These are phyloP conservation scores for Lactuca sativa DNA, from an alignment of 129 eudicot species.

Conservation along the genomic window DNA sequence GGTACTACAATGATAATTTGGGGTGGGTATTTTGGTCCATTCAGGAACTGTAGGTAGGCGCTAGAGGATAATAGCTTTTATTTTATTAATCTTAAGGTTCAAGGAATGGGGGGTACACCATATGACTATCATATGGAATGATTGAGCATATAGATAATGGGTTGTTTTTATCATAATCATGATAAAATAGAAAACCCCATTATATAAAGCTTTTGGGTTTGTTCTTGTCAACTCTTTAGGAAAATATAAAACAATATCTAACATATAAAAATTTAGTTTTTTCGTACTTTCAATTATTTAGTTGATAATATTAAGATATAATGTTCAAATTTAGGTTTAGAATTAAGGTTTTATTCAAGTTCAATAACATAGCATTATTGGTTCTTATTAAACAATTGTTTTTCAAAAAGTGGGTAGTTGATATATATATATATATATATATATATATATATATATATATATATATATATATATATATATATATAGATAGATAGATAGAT, in stretches of 20 bases:
- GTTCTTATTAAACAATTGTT: neutral
- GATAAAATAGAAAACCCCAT: neutral
- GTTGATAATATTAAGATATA: too few species aligned
- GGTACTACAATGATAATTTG: neutral
- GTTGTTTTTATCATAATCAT: conserved; percentile 22
- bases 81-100: conserved; percentile 20
- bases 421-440: too few species aligned
- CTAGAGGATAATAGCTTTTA: conserved; percentile 6
- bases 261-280: neutral
- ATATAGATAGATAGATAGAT: too few species aligned
- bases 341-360: neutral
- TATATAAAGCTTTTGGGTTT: conserved; percentile 13
- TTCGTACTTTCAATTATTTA: neutral
- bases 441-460: too few species aligned
- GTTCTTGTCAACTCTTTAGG: conserved; percentile 25
- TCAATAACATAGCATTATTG: neutral
- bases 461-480: too few species aligned
- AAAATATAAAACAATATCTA: conserved; percentile 1
- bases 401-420: neutral
- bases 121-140: conserved; percentile 25
- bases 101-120: conserved; percentile 29
- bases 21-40: conserved; percentile 19
- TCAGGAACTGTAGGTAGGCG: neutral
- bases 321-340: neutral
- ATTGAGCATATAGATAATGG: conserved; percentile 25